Evolutionary conservation across 2,329 filamentous ascomycete genomes (phyloP), one percentile per base, ranked within the genome.

Genomic region (Penicillium sumatraense): DNA sequence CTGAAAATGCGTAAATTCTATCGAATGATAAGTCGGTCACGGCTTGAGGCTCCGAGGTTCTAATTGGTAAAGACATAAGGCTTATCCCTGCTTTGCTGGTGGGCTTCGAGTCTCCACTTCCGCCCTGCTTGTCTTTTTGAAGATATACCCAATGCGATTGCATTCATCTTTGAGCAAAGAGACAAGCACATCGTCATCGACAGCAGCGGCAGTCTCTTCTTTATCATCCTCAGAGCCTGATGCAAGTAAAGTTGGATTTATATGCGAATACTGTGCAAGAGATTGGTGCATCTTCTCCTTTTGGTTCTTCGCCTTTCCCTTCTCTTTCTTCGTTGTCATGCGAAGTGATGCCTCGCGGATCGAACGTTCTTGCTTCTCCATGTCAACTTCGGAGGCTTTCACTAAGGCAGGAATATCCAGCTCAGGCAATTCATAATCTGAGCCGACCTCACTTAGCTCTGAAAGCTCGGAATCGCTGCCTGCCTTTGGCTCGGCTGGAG

Each of bases 231-330:
- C 58, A 1, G 45, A 33, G 13, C 53, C 49, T 3, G 33, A 16
- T 1, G 51, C 53, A 10, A 77, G 59, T 26, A 70, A 53, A 9
- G 66, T 56, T 5, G 77, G 74, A 48, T 79, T 72, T 23, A 80
- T 72, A 51, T 80, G 77, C 11, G 67, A 56, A 58, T 78, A 80
- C 23, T 75, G 72, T 38, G 78, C 72, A 20, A 80, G 68, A 35
- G 73, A 78, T 40, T 74, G 69, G 40, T 75, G 72, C 65, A 79
- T 77, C 36, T 70, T 72, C n/a, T 70, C 62, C 21, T 70, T 69
- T 31, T 68, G 63, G n/a, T 60, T 64, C 8, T 46, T 62, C 14
- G 51, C 31, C 51, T 58, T 49, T 41, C 64, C 49, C 11, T 42
- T 36, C 5, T 50, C 53, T 20, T 54, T 54, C n/a, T 45, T 44